Conservation (phyloP, 768 basidiomycete species). For the Leccinum obscurum region DNA sequence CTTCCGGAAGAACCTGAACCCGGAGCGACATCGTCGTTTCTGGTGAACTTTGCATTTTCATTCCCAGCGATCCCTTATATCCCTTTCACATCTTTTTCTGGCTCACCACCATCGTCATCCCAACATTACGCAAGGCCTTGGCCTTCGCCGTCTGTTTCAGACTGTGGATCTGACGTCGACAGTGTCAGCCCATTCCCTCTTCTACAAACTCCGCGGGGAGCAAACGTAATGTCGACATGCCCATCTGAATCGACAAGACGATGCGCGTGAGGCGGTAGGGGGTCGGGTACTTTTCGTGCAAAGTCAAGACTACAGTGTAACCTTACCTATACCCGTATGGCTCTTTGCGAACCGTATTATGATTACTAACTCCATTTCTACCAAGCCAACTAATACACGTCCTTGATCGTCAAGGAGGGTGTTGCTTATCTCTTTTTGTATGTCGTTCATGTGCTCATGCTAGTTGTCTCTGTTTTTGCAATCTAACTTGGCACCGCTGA, state of each 20-base stretch:
- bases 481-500: too few species aligned
- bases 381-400: too few species aligned
- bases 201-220: background rate
- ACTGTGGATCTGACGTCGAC: constrained; percentile 3
- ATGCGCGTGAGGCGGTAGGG: constrained; percentile 2
- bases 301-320: background rate
- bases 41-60: too few species aligned
- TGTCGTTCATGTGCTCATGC: too few species aligned
- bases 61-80: too few species aligned
- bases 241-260: background rate
- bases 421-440: too few species aligned
- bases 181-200: background rate
- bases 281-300: background rate
- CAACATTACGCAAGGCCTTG: constrained; percentile 46
- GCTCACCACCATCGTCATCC: constrained; percentile 45
- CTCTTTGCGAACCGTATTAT: too few species aligned
- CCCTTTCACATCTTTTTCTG: too few species aligned
- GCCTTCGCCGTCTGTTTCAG: background rate
- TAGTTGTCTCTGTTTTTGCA: too few species aligned
- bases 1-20: background rate
- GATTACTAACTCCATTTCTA: too few species aligned
- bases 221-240: background rate
- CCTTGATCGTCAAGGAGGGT: too few species aligned
- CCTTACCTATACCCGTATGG: constrained; percentile 7
- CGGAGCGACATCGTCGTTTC: background rate